A percentile compares a stretch with the other conserved stretches of the same genome.
Conservation (phyloP, 176 grass and related monocot genomes). For the Cenchrus purpureus region DNA sequence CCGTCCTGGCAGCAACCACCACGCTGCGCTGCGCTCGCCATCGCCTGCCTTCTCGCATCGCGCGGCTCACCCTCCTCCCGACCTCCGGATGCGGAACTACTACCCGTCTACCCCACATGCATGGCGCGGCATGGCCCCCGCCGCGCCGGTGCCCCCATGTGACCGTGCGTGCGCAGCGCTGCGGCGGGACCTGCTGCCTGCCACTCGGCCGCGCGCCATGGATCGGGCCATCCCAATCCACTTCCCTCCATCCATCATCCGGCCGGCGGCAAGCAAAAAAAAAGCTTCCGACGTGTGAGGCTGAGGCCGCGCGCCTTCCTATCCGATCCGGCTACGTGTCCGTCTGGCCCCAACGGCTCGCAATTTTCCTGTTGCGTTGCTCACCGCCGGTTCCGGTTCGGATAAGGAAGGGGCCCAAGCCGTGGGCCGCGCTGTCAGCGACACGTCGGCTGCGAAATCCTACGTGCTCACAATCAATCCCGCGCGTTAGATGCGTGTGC, state of each 20-base stretch:
- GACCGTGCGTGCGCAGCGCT: slow-evolving; percentile 10
- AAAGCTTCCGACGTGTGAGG: background rate
- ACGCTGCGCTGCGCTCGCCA: slow-evolving; percentile 35
- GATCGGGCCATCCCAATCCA: background rate
- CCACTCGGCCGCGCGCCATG: background rate
- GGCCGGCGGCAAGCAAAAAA: background rate
- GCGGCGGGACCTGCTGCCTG: background rate
- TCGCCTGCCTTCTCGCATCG: slow-evolving; percentile 9
- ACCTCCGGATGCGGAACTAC: no score
- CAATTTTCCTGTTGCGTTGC: background rate
- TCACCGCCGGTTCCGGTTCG: background rate
- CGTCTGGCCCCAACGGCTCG: background rate
- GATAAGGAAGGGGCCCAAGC: slow-evolving; percentile 13
- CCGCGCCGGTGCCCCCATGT: slow-evolving; percentile 29
- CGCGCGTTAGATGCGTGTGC: background rate
- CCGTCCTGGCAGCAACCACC: slow-evolving; percentile 18
- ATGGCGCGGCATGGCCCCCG: background rate
- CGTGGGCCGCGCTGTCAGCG: background rate
- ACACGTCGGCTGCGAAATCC: background rate
- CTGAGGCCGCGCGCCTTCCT: background rate
- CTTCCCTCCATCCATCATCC: background rate
- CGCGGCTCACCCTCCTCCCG: no score
- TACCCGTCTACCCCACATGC: no score
- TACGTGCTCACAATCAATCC: background rate
- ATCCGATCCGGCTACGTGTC: slow-evolving; percentile 23